phyloP scores from a whole-genome alignment of 2,329 filamentous ascomycete species.

The Basipetospora chlamydospora region DNA sequence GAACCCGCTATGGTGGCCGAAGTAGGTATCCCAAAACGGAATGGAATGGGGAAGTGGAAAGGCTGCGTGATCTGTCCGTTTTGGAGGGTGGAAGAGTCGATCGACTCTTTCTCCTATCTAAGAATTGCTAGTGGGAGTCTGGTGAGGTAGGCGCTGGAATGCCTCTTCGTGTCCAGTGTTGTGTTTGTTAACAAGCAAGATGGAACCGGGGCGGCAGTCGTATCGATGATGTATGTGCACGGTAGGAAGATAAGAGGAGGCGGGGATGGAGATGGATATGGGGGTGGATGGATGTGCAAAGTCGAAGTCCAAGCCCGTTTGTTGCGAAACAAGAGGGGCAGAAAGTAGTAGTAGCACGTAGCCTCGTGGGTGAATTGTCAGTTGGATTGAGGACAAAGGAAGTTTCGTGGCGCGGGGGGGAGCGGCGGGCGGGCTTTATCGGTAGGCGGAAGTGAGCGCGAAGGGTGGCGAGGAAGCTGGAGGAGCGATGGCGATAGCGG shows the following conservation, averaged over 20 bases:
- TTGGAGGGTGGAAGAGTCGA: constrained; percentile 23
- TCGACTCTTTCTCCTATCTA: constrained; percentile 10
- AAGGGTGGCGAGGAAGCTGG: not conserved
- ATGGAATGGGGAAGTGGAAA: constrained; percentile 27
- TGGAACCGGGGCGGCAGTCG: not conserved
- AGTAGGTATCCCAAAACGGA: constrained; percentile 13
- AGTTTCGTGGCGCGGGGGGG: too few species aligned
- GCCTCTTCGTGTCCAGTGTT: not conserved
- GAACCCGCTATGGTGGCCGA: constrained; percentile 1
- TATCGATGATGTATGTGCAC: not conserved
- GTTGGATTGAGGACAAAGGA: not conserved
- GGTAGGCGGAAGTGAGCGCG: not conserved
- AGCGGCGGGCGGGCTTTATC: not conserved
- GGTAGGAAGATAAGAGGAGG: constrained; percentile 4
- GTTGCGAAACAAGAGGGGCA: too few species aligned
- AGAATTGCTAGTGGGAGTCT: constrained; percentile 8
- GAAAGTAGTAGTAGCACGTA: not conserved
- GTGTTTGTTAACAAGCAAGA: too few species aligned
- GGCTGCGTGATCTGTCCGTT: constrained; percentile 35
- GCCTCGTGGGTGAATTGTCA: not conserved
- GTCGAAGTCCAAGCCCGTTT: too few species aligned
- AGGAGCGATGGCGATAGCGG: not conserved
- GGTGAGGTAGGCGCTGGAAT: constrained; percentile 6
- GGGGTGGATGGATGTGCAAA: too few species aligned
- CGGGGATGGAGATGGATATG: constrained; percentile 1